Evolutionary conservation across 192 early-diverging fungal species (phyloP).

Genomic region (Spizellomyces punctatus): DNA sequence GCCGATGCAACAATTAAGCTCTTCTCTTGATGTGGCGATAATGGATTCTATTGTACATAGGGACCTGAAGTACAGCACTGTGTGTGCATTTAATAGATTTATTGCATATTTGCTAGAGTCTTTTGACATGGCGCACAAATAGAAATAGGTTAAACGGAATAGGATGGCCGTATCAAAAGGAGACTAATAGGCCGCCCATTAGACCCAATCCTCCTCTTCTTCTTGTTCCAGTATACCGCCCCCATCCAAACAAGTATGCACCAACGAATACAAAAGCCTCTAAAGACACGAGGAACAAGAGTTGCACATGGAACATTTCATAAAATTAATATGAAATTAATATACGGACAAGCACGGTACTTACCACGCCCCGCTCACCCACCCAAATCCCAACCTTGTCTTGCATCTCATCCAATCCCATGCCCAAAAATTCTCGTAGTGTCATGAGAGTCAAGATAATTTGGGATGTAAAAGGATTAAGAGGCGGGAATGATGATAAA

Average conservation of each 20-base stretch:
- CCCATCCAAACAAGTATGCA: neutral
- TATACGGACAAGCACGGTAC: neutral
- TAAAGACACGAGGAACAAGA: neutral
- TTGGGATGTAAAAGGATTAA: slow-evolving; percentile 36
- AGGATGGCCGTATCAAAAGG: too few relatives aligned
- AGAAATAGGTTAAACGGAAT: too few relatives aligned
- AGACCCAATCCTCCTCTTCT: too few relatives aligned
- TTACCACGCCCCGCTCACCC: slow-evolving; percentile 1
- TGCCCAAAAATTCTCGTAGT: slow-evolving; percentile 13
- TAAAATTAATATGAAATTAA: neutral
- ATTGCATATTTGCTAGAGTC: too few relatives aligned
- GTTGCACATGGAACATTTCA: neutral
- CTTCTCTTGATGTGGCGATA: slow-evolving; percentile 61
- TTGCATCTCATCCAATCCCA: slow-evolving; percentile 4
- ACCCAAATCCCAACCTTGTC: neutral
- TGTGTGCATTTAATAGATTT: too few relatives aligned
- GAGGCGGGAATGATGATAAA: slow-evolving; percentile 26
- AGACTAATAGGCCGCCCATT: too few relatives aligned
- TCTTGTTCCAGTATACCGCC: too few relatives aligned
- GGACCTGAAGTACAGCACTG: too few relatives aligned
- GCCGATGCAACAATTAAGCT: slow-evolving; percentile 88
- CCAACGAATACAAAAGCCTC: neutral
- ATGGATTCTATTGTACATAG: too few relatives aligned
- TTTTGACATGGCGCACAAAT: too few relatives aligned
- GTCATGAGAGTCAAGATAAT: slow-evolving; percentile 30